Evolutionary conservation across 2,329 filamentous ascomycete genomes (phyloP).

Genomic region (Sporothrix sp.): DNA sequence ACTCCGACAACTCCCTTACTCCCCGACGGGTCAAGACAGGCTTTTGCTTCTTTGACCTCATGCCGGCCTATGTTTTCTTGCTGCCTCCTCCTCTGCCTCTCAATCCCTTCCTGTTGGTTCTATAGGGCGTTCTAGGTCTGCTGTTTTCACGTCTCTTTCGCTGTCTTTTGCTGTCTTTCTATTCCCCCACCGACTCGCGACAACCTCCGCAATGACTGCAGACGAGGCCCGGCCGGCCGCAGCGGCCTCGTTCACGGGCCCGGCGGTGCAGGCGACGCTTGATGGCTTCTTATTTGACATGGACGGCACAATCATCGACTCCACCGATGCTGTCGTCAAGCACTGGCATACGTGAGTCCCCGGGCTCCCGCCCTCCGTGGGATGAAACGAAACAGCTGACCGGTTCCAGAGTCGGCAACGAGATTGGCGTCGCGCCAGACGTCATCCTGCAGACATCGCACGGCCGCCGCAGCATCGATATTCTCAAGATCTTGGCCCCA

Average conservation of each 20-base stretch:
- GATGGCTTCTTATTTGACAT: constrained; percentile 60
- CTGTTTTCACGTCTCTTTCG: too few relatives aligned
- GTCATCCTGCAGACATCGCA: constrained; percentile 86
- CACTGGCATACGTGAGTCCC: constrained; percentile 60
- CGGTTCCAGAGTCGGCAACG: constrained; percentile 55
- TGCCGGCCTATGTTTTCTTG: too few relatives aligned
- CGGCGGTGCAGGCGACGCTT: constrained; percentile 39
- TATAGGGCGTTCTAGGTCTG: too few relatives aligned
- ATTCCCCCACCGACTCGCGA: too few relatives aligned
- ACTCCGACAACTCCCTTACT: too few relatives aligned
- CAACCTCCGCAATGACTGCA: constrained; percentile 8
- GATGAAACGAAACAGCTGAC: background rate
- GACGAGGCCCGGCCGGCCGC: background rate
- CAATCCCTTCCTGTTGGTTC: too few relatives aligned
- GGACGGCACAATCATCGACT: constrained; percentile 79
- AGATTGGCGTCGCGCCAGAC: constrained; percentile 75
- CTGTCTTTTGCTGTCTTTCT: too few relatives aligned
- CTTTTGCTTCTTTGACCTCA: too few relatives aligned
- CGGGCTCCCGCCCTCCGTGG: background rate
- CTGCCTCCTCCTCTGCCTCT: too few relatives aligned
- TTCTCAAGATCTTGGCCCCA: constrained; percentile 66
- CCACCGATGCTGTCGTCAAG: constrained; percentile 65
- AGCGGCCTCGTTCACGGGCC: constrained; percentile 25
- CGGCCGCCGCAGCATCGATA: constrained; percentile 81
- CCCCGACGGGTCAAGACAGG: too few relatives aligned